These are phyloP conservation scores for Mucuna pruriens DNA, from an alignment of 306 rosid species.

Conservation along the genomic window DNA sequence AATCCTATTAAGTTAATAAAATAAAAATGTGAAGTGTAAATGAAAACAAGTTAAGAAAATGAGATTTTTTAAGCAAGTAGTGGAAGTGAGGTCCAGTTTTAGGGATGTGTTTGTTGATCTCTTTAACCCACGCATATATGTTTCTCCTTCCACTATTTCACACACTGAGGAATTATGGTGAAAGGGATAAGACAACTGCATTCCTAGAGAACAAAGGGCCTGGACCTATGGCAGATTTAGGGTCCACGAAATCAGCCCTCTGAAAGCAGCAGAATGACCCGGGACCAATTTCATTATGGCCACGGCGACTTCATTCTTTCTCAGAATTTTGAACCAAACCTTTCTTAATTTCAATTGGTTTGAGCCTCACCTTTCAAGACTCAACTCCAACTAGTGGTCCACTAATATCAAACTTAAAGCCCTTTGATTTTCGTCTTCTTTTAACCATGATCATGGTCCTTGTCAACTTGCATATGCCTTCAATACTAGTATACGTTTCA, in stretches of 20 bases:
- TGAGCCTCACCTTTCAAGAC: constrained; percentile 26
- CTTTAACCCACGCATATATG: neutral
- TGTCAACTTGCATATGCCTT: constrained; percentile 31
- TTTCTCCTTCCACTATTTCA: neutral
- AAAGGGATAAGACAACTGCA: constrained; percentile 60
- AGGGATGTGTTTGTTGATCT: constrained; percentile 14
- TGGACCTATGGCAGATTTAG: constrained; percentile 53
- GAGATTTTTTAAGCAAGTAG: neutral
- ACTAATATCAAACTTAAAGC: neutral
- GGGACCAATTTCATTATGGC: constrained; percentile 47
- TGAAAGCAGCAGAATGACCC: constrained; percentile 20
- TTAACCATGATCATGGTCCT: constrained; percentile 23
- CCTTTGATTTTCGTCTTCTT: neutral
- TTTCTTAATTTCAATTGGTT: neutral
- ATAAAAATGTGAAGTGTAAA: neutral
- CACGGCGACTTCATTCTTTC: constrained; percentile 4
- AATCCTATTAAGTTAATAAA: too few species aligned
- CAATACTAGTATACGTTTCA: neutral
- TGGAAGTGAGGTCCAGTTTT: constrained; percentile 31
- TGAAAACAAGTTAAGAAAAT: neutral
- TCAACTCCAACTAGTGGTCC: constrained; percentile 44
- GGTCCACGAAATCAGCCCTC: constrained; percentile 78
- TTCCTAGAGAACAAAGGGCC: constrained; percentile 56
- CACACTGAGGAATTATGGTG: constrained; percentile 44
- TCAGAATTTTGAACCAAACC: constrained; percentile 6